These are phyloP conservation scores for Theileria annulata DNA, from an alignment of 169 alveolate species.

Conservation along the genomic window DNA sequence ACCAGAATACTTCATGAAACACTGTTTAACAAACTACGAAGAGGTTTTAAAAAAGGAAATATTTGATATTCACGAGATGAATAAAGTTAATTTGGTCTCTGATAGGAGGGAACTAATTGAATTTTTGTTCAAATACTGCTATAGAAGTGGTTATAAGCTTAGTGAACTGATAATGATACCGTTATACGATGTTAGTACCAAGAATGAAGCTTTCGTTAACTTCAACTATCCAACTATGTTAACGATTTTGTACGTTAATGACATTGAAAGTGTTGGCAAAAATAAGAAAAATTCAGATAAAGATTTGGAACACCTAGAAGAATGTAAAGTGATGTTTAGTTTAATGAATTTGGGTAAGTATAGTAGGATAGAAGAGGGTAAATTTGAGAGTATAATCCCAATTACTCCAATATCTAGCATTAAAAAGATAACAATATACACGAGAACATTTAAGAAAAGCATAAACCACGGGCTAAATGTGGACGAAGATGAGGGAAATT, in stretches of 20 bases:
- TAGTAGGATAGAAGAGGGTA: neutral
- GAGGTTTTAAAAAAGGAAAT: neutral
- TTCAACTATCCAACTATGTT: neutral
- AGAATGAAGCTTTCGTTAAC: neutral
- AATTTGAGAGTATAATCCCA: constrained; percentile 4
- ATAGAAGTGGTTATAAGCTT: neutral
- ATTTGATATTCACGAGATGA: neutral
- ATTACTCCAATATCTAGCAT: neutral
- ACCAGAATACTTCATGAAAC: neutral
- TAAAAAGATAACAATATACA: neutral
- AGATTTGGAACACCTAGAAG: neutral
- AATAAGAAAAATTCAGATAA: neutral
- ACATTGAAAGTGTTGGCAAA: neutral
- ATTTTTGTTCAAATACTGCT: neutral
- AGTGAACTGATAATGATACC: neutral
- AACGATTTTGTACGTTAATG: neutral
- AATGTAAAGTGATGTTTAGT: neutral
- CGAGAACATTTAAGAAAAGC: neutral
- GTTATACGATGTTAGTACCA: neutral
- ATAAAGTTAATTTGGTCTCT: neutral
- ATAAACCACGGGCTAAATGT: neutral
- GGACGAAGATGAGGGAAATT: neutral
- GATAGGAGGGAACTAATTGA: neutral
- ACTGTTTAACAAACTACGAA: neutral
- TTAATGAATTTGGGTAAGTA: neutral